Evolutionary conservation across 2,329 filamentous ascomycete species (phyloP), one percentile per base, ranked within the genome.

Genomic region (Diaporthe batatas): DNA sequence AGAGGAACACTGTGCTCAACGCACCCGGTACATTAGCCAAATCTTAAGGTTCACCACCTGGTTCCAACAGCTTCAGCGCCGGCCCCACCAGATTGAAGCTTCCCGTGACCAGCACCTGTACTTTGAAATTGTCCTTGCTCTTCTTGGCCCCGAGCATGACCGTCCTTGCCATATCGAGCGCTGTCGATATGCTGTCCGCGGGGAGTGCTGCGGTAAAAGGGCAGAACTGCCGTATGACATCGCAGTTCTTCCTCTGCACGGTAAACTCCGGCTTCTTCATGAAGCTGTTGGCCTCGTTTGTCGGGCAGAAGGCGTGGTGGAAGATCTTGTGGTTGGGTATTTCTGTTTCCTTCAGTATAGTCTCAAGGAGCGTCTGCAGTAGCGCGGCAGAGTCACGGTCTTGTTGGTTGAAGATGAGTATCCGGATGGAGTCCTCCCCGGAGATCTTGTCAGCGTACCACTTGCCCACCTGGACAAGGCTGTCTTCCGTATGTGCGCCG

Each of bases 361-460:
- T 90, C 12, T 84, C 80, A 71, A 94, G 86, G 1, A 98, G 84
- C 0, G 87, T 87, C 42, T 83, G 83, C 2, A 96, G 88, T 1
- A 97, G 86, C 21, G 88, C 85, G 5, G 85, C 83, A 6, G 93
- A 93, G 78, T 98, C 91, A 42, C 95, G 90, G 12, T 94, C 94
- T 79, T 98, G 94, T 82, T 98, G 96, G 82, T 98, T 98, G 86
- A 98, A 98, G 62, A 98, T 88, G 58, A 98, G 84, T 0, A 94
- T 85, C 7, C 77, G 62, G 12, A 67, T 58, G 0, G 69, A 62
- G 84, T 71, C 54, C 12, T 74, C 49, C 79, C 82, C 75, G 77
- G 78, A 76, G n/a, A 87, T 78, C 62, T 86, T 83, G 10, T 82
- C 83, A 1, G 89, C 89, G 78, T 96, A 96, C 95, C 95, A 98